Evolutionary conservation across 2,329 filamentous ascomycete genomes (phyloP), one percentile per base, ranked within the genome.

Genomic region (Tolypocladium ophioglossoides): DNA sequence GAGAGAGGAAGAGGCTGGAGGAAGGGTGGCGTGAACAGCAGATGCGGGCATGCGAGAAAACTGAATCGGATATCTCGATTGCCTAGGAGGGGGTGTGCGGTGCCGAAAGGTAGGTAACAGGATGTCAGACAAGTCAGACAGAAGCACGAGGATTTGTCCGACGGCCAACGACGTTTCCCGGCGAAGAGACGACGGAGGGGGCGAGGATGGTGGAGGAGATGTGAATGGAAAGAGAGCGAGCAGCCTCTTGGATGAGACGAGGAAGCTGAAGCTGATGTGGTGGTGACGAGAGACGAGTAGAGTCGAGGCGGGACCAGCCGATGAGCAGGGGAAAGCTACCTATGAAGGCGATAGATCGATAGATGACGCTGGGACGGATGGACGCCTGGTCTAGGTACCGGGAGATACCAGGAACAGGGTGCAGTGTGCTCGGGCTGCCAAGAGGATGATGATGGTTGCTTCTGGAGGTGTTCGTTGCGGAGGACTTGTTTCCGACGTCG

Each of bases 41-140:
- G 24, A 32, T 12, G n/a, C 27, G 51, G 30, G 44, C 44, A 34
- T 48, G 44, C 38, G n/a, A 34, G 35, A 34, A 52, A 51, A 38
- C 16, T 35, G 48, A 55, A 53, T 56, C 41, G 49, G 49, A 52
- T 50, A 51, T 56, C 48, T 56, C 55, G 54, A 55, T 55, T 51
- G 54, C 39, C 51, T 41, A 53, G 54, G 20, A 51, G 27, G 27
- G 35, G 52, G 52, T 18, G 20, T 3, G 34, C 14, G 32, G 20
- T 37, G 51, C 27, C 10, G 34, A 18, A 37, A 35, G 51, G 38
- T 20, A 9, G 40, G 22, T 41, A 41, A 14, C 18, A 18, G n/a
- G 32, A 44, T 9, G 39, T 24, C n/a, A 16, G 50, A 44, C 39
- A 22, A 20, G 35, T 39, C 38, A 35, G 27, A 40, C 39, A 34